A percentile compares a stretch with the other conserved stretches of the same genome.
These are phyloP conservation scores for Komagataea norvegica DNA, from an alignment of 1,139 yeast species.

Conservation along the genomic window DNA sequence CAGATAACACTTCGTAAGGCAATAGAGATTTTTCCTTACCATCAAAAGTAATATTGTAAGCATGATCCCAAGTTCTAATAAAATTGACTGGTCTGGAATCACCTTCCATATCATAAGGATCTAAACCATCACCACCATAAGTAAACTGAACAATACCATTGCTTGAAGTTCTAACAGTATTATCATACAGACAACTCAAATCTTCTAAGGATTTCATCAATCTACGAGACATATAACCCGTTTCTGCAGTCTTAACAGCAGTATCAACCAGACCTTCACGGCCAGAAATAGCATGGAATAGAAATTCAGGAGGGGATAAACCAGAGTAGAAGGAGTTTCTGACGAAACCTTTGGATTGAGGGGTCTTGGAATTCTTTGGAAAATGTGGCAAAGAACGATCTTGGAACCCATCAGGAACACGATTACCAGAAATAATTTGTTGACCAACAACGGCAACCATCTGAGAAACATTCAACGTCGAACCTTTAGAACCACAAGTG, in stretches of 20 bases:
- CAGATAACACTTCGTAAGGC: constrained; percentile 64
- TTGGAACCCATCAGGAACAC: constrained; percentile 99
- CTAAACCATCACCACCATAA: constrained; percentile 98
- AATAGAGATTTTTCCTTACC: constrained; percentile 51
- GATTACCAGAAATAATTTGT: constrained; percentile 96
- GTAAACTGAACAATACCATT: constrained; percentile 97
- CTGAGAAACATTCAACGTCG: constrained; percentile 95
- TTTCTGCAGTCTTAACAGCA: constrained; percentile 98
- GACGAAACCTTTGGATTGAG: constrained; percentile 97
- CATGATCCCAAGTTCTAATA: constrained; percentile 91
- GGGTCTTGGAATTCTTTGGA: constrained; percentile 91
- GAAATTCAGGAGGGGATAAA: constrained; percentile 90
- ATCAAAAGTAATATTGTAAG: constrained; percentile 65
- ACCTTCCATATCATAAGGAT: constrained; percentile 99
- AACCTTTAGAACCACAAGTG: constrained; percentile 98
- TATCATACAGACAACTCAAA: constrained; percentile 87
- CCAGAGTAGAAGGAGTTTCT: constrained; percentile 94
- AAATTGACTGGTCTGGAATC: constrained; percentile 96
- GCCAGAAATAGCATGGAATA: constrained; percentile 98
- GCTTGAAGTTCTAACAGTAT: constrained; percentile 90
- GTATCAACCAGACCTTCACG: constrained; percentile 99
- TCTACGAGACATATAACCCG: constrained; percentile 99
- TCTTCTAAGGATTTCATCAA: constrained; percentile 98
- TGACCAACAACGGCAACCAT: constrained; percentile 99
- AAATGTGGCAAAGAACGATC: constrained; percentile 98